Conservation (phyloP, 768 basidiomycete species). For the Flagelloscypha sp. region DNA sequence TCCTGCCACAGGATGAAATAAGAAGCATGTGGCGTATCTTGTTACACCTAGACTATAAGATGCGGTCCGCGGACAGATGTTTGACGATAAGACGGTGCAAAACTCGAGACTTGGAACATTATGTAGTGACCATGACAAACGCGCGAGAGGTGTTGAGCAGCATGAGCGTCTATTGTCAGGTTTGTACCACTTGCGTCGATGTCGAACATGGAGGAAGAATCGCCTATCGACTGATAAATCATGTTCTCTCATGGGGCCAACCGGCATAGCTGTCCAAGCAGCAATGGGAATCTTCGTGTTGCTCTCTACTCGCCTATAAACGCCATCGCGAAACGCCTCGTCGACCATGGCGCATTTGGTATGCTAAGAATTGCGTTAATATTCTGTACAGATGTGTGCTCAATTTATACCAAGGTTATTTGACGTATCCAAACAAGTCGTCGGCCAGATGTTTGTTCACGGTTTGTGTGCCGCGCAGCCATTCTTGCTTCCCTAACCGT, state of each 20-base stretch:
- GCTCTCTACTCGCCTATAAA: conserved; percentile 77
- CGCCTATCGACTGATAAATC: conserved; percentile 32
- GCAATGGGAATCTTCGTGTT: conserved; percentile 91
- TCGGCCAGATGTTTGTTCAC: conserved; percentile 80
- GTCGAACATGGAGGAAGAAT: conserved; percentile 18
- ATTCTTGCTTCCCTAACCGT: too few species aligned
- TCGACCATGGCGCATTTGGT: conserved; percentile 93
- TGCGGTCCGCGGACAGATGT: background rate
- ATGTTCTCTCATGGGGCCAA: conserved; percentile 40
- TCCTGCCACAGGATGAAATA: too few species aligned
- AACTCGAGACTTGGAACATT: conserved; percentile 1
- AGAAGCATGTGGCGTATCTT: too few species aligned
- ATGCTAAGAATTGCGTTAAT: conserved; percentile 19
- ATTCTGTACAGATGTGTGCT: conserved; percentile 6
- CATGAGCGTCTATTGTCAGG: conserved; percentile 44
- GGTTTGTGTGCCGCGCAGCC: too few species aligned
- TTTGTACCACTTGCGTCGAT: conserved; percentile 47
- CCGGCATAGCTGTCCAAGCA: conserved; percentile 58
- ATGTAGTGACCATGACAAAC: conserved; percentile 6
- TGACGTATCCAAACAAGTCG: conserved; percentile 87
- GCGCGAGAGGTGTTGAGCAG: conserved; percentile 14
- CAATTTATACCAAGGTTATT: conserved; percentile 52
- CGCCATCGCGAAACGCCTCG: conserved; percentile 78
- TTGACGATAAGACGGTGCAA: conserved; percentile 3
- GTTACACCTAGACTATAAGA: conserved; percentile 3